Conservation (phyloP, 768 basidiomycete species). For the Lentinula raphanica region DNA sequence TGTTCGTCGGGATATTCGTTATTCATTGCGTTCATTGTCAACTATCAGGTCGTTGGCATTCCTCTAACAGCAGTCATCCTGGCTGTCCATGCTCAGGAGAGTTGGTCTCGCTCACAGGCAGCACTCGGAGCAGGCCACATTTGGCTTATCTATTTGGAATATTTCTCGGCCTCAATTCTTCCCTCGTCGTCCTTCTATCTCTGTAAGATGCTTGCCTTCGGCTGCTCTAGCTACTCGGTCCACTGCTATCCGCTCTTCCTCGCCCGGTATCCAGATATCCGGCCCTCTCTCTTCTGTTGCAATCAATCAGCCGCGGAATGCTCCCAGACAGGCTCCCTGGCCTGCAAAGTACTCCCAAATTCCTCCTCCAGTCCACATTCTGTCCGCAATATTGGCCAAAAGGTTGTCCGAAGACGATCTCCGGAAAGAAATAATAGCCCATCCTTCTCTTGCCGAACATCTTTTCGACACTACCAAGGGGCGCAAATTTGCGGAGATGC, state of each 20-base stretch:
- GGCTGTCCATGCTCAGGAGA: conserved; percentile 75
- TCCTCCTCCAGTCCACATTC: neutral
- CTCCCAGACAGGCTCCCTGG: neutral
- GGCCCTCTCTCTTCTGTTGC: neutral
- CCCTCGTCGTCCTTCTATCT: conserved; percentile 14
- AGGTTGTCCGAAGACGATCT: neutral
- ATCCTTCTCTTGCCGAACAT: conserved; percentile 1
- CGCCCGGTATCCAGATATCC: conserved; percentile 3
- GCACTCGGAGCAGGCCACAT: conserved; percentile 39
- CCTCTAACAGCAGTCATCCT: conserved; percentile 27
- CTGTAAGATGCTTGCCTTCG: conserved; percentile 5
- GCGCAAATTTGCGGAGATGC: conserved; percentile 24
- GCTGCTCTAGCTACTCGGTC: conserved; percentile 6
- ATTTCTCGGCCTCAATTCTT: neutral
- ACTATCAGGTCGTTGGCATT: conserved; percentile 1
- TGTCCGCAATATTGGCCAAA: neutral
- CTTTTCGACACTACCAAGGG: conserved; percentile 28
- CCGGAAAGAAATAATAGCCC: neutral
- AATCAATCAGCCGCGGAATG: neutral
- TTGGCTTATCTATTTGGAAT: conserved; percentile 4
- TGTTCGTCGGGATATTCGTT: neutral
- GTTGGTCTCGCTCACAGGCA: conserved; percentile 48
- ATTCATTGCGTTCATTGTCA: neutral
- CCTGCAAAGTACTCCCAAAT: neutral
- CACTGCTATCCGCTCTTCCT: neutral